Evolutionary conservation across 306 rosid genomes (phyloP).

Genomic region (Chamaecrista fasciculata): DNA sequence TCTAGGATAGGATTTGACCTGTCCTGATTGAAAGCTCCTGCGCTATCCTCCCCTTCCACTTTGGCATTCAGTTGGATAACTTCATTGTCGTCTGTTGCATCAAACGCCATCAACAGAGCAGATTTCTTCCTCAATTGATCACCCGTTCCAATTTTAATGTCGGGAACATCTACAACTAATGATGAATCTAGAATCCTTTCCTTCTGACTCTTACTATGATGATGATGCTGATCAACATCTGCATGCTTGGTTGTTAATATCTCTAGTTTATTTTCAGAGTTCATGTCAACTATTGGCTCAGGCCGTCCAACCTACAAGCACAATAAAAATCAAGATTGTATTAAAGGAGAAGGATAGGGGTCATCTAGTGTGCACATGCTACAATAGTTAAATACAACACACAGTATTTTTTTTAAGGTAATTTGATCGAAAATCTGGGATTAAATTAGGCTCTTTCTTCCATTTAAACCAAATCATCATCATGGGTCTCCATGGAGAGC

Average conservation of each 20-base stretch:
- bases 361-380: background rate
- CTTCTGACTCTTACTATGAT: conserved; percentile 42
- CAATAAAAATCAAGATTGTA: conserved; percentile 16
- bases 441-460: background rate
- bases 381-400: background rate
- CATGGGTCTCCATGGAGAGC: background rate
- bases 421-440: background rate
- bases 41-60: conserved; percentile 43
- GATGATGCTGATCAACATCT: conserved; percentile 42
- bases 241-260: conserved; percentile 41
- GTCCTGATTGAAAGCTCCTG: conserved; percentile 42
- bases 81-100: conserved; percentile 55
- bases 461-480: background rate
- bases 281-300: conserved; percentile 34
- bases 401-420: background rate
- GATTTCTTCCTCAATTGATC: conserved; percentile 44
- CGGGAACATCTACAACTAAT: conserved; percentile 45
- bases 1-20: conserved; percentile 65
- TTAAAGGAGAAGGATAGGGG: conserved; percentile 10
- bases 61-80: conserved; percentile 46
- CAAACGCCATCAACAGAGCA: conserved; percentile 50
- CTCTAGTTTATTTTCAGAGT: conserved; percentile 46
- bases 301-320: conserved; percentile 58
- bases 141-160: conserved; percentile 39
- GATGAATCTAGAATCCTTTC: conserved; percentile 41